Evolutionary conservation across 176 grass and related monocot species (phyloP).

Genomic region (Elymus sibiricus): DNA sequence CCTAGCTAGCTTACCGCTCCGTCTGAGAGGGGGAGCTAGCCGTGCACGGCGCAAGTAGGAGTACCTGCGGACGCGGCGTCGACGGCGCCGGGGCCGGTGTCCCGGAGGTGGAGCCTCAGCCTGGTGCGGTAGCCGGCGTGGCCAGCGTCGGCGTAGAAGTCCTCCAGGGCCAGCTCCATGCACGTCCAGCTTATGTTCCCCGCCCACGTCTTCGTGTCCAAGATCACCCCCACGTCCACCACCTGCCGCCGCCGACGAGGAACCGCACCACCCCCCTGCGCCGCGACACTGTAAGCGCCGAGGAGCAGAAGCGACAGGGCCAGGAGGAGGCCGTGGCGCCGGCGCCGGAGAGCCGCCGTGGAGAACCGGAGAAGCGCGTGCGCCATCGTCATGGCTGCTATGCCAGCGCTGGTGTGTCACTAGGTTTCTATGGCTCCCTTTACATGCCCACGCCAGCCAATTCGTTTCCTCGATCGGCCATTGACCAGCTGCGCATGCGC

Average conservation of each 20-base stretch:
- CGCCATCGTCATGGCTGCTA: constrained; percentile 14
- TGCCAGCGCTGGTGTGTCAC: neutral
- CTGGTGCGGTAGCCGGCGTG: constrained; percentile 17
- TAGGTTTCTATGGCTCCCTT: neutral
- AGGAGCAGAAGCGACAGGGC: neutral
- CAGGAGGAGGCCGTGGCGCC: neutral
- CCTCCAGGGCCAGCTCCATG: constrained; percentile 55
- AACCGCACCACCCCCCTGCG: neutral
- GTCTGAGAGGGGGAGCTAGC: neutral
- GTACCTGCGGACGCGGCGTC: constrained; percentile 51
- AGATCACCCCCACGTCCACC: constrained; percentile 71
- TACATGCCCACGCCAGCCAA: neutral
- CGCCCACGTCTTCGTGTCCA: constrained; percentile 44
- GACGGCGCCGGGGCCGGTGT: constrained; percentile 31
- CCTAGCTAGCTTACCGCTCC: neutral
- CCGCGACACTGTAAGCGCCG: neutral
- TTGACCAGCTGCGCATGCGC: neutral
- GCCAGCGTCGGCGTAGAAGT: constrained; percentile 40
- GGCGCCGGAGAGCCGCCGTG: neutral
- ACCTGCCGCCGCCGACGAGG: neutral
- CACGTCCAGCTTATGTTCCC: constrained; percentile 64
- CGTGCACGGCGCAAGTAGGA: neutral
- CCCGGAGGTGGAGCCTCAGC: constrained; percentile 45
- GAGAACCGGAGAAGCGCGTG: neutral
- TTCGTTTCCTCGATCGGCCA: neutral